A percentile compares a stretch with the other conserved stretches of the same genome.
phyloP scores from a whole-genome alignment of 768 basidiomycete genomes.

The Chalciporus chontae region DNA sequence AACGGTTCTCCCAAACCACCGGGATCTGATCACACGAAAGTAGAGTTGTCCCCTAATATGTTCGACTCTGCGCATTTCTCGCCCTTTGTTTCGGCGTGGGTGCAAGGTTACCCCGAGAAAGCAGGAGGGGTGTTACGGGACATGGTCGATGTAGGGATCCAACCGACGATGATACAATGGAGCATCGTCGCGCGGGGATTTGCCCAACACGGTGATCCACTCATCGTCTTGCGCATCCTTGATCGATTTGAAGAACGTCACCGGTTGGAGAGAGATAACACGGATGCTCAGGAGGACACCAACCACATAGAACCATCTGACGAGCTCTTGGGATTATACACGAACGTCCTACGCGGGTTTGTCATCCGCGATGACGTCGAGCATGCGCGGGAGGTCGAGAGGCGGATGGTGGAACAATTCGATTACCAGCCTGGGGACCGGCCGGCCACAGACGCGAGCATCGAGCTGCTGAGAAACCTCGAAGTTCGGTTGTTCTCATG shows the following conservation, averaged over 20 bases:
- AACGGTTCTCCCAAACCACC: constrained; percentile 2
- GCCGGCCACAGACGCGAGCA: constrained; percentile 19
- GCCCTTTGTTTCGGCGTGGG: constrained; percentile 48
- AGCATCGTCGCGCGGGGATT: constrained; percentile 48
- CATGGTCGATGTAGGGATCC: constrained; percentile 46
- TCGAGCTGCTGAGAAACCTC: constrained; percentile 18
- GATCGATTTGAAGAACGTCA: constrained; percentile 35
- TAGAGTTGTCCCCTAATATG: constrained; percentile 25
- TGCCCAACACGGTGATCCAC: constrained; percentile 36
- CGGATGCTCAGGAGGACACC: too few species aligned
- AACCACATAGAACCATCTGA: not conserved
- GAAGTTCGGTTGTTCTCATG: constrained; percentile 4
- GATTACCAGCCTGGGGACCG: constrained; percentile 25
- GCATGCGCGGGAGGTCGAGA: constrained; percentile 32
- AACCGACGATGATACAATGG: constrained; percentile 45
- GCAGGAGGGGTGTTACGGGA: constrained; percentile 46
- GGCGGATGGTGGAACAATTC: constrained; percentile 19
- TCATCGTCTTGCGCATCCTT: constrained; percentile 40
- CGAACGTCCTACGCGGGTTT: constrained; percentile 38
- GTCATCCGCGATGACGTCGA: constrained; percentile 25
- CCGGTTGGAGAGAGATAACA: not conserved
- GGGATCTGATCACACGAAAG: not conserved
- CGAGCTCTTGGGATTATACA: constrained; percentile 33
- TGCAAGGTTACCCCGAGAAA: constrained; percentile 22
- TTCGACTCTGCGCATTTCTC: constrained; percentile 44